Evolutionary conservation across 2,329 filamentous ascomycete species (phyloP).

Genomic region (Phaeosphaeria sp.): DNA sequence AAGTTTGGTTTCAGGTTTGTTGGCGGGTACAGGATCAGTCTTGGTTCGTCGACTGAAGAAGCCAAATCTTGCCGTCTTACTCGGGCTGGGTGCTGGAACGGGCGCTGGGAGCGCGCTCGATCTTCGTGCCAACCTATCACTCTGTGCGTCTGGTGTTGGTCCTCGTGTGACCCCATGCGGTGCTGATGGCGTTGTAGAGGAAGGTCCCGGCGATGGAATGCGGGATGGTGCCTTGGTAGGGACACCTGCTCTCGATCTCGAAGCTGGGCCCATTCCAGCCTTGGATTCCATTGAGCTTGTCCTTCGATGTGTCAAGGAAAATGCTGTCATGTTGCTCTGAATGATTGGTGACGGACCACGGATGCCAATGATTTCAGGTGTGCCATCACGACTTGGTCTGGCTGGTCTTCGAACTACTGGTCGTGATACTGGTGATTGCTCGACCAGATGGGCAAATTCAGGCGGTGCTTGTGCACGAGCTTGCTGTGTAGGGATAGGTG

Average conservation of each 20-base stretch:
- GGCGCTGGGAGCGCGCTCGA: conserved; percentile 50
- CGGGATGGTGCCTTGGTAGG: conserved; percentile 44
- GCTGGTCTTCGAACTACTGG: conserved; percentile 53
- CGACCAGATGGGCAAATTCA: conserved; percentile 63
- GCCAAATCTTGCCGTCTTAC: conserved; percentile 72
- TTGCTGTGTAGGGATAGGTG: conserved; percentile 35
- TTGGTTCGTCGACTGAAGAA: conserved; percentile 79
- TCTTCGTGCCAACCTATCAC: conserved; percentile 39
- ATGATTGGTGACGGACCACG: conserved; percentile 60
- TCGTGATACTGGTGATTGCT: conserved; percentile 61
- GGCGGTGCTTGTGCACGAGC: conserved; percentile 41
- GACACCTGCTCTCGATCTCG: conserved; percentile 32
- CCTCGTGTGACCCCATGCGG: conserved; percentile 39
- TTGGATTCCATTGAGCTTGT: conserved; percentile 57
- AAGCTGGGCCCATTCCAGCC: conserved; percentile 19
- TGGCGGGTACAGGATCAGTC: conserved; percentile 58
- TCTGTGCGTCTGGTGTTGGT: conserved; percentile 49
- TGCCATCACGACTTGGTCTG: conserved; percentile 56
- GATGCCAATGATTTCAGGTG: conserved; percentile 51
- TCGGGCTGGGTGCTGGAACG: conserved; percentile 58
- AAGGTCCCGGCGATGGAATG: conserved; percentile 47
- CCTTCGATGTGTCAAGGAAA: conserved; percentile 58
- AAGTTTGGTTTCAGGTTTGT: conserved; percentile 64
- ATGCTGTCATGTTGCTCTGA: conserved; percentile 60
- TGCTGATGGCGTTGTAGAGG: conserved; percentile 30